Conservation (phyloP, 805 yeast genomes). For the Cyberlindnera maclurae region DNA sequence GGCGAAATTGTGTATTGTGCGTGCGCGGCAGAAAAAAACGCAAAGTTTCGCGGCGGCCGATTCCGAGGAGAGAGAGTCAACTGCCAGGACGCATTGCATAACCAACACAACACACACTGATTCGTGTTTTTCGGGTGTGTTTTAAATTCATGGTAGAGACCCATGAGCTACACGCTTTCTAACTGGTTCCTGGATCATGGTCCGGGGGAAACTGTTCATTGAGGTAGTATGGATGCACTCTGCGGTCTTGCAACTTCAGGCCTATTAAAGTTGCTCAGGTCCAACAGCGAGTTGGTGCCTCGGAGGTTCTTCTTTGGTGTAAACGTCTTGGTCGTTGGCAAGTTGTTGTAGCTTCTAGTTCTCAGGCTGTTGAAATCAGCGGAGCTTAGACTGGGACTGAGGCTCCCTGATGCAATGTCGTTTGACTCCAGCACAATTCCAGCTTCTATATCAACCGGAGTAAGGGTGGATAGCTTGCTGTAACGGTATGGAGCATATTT, state of each 20-base stretch:
- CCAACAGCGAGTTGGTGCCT: slow-evolving; percentile 15
- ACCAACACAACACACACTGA: too few species aligned
- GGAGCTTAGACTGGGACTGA: slow-evolving; percentile 16
- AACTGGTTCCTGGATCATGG: too few species aligned
- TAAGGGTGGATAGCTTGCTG: slow-evolving; percentile 14
- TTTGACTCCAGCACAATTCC: slow-evolving; percentile 9
- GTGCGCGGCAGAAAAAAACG: too few species aligned
- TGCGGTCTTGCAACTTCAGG: slow-evolving; percentile 3
- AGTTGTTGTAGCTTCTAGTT: slow-evolving; percentile 20
- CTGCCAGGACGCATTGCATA: too few species aligned
- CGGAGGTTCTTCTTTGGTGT: slow-evolving; percentile 12
- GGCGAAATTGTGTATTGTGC: too few species aligned
- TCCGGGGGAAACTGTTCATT: too few species aligned
- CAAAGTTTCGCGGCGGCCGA: too few species aligned
- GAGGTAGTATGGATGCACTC: slow-evolving; percentile 4
- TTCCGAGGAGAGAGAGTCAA: too few species aligned
- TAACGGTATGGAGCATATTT: slow-evolving; percentile 16
- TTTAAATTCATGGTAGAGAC: too few species aligned
- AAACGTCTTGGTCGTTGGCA: slow-evolving; percentile 9
- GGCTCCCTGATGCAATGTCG: slow-evolving; percentile 15
- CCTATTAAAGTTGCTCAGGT: slow-evolving; percentile 16
- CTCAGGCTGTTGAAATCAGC: slow-evolving; percentile 14
- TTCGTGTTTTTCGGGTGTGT: too few species aligned
- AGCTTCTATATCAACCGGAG: slow-evolving; percentile 18
- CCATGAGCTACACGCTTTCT: too few species aligned